Base-by-base conservation (phyloP, 768 basidiomycete species). In the Mycena amicta region DNA sequence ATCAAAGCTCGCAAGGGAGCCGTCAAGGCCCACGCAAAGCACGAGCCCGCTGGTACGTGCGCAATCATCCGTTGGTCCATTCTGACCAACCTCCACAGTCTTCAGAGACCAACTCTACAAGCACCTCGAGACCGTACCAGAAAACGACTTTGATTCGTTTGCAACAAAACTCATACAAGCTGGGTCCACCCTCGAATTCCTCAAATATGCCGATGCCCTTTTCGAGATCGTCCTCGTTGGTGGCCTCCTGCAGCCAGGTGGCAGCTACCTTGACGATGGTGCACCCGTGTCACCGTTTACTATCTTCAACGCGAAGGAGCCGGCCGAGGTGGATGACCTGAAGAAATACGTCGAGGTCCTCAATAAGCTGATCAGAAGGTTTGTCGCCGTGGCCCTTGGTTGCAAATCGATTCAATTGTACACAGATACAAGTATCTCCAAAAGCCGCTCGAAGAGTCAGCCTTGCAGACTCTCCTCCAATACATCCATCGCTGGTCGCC, bases 381-480 rank as follows among this genome's bases (percentile, higher is more conserved):
- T 67, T 55, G 74, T 55, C 31, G 50, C 45, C 30, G 20, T 49
- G 30, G 30, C 18, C 18, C 37, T 37, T 29, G 54, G 37, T 41
- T 52, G 57, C 50, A 56, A 63, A 52, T 63, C 41, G n/a, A n/a
- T n/a, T n/a, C n/a, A n/a, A 33, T 57, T 49, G 20, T 22, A 31
- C 54, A 33, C 69, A 96, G 95, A 77, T 98, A 98, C 83, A 98
- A 98, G 76, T 99, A 98, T 82, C 92, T 99, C 67, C 96, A 98
- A 75, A 94, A 90, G 74, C 94, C 96, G 43, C 87, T 99, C 49
- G 96, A 98, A 74, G 89, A 87, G 71, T 83, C 81, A 31, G 83
- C 92, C 54, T 82, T 98, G 15, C 92, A 93, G 3, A 82, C 82
- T 45, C 81, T 98, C 50, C 76, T 99, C 59, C 95, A 98, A 74